A percentile compares a stretch with the other conserved stretches of the same genome.
These are phyloP conservation scores for Capronia epimyces DNA, from an alignment of 2,329 filamentous ascomycete species.

Conservation along the genomic window DNA sequence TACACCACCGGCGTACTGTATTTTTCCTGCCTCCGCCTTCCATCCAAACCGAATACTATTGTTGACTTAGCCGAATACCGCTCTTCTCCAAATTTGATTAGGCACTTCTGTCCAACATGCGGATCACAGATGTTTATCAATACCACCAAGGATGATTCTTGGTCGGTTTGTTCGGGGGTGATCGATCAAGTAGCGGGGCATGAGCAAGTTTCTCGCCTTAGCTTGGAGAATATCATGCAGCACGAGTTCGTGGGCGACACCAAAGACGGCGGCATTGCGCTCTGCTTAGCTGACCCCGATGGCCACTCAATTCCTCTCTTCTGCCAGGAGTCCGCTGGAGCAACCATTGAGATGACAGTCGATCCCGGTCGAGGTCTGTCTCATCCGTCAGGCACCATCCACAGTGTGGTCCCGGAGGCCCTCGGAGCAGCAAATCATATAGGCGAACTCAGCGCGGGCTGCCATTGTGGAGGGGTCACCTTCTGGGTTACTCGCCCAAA, in stretches of 20 bases:
- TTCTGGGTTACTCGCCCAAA: constrained; percentile 56
- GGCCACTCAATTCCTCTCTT: constrained; percentile 29
- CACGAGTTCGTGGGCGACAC: constrained; percentile 29
- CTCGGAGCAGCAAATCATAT: background rate
- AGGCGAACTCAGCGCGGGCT: constrained; percentile 33
- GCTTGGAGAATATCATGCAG: constrained; percentile 23
- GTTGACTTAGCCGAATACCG: constrained; percentile 40
- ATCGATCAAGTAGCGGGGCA: constrained; percentile 18
- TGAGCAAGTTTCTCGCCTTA: constrained; percentile 19
- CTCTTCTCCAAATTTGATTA: constrained; percentile 39
- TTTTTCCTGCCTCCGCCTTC: constrained; percentile 42
- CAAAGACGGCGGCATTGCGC: constrained; percentile 25
- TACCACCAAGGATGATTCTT: constrained; percentile 26
- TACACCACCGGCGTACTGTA: constrained; percentile 45
- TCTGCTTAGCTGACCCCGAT: constrained; percentile 30
- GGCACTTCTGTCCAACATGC: constrained; percentile 27
- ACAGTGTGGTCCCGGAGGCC: background rate
- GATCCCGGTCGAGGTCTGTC: background rate
- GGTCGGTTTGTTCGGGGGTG: constrained; percentile 25
- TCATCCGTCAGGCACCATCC: background rate
- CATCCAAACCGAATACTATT: constrained; percentile 33
- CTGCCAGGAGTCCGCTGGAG: constrained; percentile 11
- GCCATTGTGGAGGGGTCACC: constrained; percentile 45
- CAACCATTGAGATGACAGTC: background rate
- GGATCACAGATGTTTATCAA: constrained; percentile 32